Conservation (phyloP, 352 stramenopile genomes). For the Pseudoperonospora humuli region DNA sequence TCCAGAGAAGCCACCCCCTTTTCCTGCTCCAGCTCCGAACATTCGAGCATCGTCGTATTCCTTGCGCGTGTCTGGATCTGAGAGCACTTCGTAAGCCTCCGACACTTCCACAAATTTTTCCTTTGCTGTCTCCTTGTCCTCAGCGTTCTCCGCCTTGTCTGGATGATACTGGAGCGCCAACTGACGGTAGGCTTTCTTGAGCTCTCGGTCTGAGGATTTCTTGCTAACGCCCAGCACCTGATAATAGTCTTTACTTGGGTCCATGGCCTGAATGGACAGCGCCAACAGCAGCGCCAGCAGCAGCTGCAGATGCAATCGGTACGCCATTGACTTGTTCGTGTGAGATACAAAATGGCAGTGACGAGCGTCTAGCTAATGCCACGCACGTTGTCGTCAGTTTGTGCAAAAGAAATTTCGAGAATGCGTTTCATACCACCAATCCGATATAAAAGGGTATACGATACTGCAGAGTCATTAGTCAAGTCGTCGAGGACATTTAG, state of each 20-base stretch:
- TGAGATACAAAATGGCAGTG: background rate
- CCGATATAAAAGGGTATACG: background rate
- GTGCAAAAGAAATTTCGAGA: slow-evolving; percentile 29
- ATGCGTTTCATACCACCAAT: background rate
- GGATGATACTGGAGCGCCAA: slow-evolving; percentile 87
- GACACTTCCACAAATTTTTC: slow-evolving; percentile 90
- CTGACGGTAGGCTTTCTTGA: slow-evolving; percentile 85
- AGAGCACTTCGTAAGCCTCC: slow-evolving; percentile 90
- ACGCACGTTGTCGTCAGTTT: slow-evolving; percentile 9
- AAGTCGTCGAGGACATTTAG: too few species aligned
- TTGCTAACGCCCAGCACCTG: slow-evolving; percentile 70
- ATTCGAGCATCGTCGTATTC: slow-evolving; percentile 84
- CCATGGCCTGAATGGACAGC: slow-evolving; percentile 31
- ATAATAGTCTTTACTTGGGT: slow-evolving; percentile 77
- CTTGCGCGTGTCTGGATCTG: slow-evolving; percentile 80
- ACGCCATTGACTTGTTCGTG: background rate
- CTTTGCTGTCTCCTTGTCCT: slow-evolving; percentile 80
- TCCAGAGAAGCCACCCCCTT: slow-evolving; percentile 6
- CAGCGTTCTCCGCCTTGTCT: slow-evolving; percentile 77
- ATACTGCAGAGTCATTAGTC: too few species aligned
- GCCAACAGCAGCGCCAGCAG: slow-evolving; percentile 20
- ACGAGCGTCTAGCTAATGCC: slow-evolving; percentile 6
- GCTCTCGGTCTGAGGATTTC: slow-evolving; percentile 61
- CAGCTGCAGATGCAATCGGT: slow-evolving; percentile 4
- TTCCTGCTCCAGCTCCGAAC: slow-evolving; percentile 20